Conservation (phyloP, 495 filamentous ascomycete genomes). For the Penicillium egyptiacum region DNA sequence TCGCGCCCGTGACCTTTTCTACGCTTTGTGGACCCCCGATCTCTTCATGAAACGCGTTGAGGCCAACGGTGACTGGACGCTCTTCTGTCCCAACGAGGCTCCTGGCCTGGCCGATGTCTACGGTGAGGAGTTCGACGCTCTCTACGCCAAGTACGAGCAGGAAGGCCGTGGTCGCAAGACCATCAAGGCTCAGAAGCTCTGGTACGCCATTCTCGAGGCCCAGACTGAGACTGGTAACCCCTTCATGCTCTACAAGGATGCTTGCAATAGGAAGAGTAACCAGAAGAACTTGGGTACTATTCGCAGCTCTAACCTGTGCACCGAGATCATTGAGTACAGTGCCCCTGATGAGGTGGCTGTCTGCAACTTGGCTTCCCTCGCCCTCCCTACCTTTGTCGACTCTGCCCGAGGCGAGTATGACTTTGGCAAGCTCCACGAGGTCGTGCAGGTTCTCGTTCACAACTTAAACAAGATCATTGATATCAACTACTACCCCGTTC, state of each 20-base stretch:
- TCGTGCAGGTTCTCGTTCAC: slow-evolving; percentile 80
- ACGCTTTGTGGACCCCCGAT: slow-evolving; percentile 97
- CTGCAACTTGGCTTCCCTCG: slow-evolving; percentile 94
- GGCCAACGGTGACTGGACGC: slow-evolving; percentile 90
- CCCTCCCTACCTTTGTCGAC: slow-evolving; percentile 87
- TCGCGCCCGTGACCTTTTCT: slow-evolving; percentile 95
- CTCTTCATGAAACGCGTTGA: slow-evolving; percentile 99
- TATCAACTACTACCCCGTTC: slow-evolving; percentile 93
- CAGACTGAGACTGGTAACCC: slow-evolving; percentile 99
- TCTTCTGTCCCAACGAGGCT: slow-evolving; percentile 96
- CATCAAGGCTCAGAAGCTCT: slow-evolving; percentile 96
- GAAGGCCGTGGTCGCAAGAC: slow-evolving; percentile 87
- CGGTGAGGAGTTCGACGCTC: slow-evolving; percentile 92
- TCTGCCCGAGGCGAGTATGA: slow-evolving; percentile 77
- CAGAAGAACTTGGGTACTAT: slow-evolving; percentile 99
- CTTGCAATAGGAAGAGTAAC: slow-evolving; percentile 98
- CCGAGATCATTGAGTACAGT: slow-evolving; percentile 96
- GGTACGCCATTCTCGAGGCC: slow-evolving; percentile 96
- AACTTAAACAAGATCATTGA: slow-evolving; percentile 99
- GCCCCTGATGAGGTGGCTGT: slow-evolving; percentile 97
- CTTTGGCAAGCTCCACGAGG: slow-evolving; percentile 93
- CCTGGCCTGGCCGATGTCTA: slow-evolving; percentile 94
- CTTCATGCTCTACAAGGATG: slow-evolving; percentile 99
- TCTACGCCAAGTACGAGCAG: slow-evolving; percentile 91
- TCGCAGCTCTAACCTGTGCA: slow-evolving; percentile 97